phyloP scores from a whole-genome alignment of 108 stramenopile species.

The Cyclotella sp. region DNA sequence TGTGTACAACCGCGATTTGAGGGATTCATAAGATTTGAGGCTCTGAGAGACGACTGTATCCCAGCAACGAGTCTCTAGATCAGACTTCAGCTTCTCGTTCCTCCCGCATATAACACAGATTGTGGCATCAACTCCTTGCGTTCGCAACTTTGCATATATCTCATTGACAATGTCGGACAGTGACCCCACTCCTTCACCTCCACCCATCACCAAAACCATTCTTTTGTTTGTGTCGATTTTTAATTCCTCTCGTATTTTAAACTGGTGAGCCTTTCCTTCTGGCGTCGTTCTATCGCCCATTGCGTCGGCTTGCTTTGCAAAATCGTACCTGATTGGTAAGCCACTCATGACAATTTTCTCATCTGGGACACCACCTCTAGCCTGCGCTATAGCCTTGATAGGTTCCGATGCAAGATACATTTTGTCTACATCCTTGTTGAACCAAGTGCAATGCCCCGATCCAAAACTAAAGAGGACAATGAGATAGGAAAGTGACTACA shows the following conservation, averaged over 20 bases:
- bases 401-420: slow-evolving; percentile 91
- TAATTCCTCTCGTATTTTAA: slow-evolving; percentile 52
- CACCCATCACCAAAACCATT: slow-evolving; percentile 93
- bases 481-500: not conserved
- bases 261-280: slow-evolving; percentile 61
- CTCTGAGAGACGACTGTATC: slow-evolving; percentile 55
- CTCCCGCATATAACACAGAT: slow-evolving; percentile 95
- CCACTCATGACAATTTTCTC: slow-evolving; percentile 90
- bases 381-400: slow-evolving; percentile 67
- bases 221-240: slow-evolving; percentile 64
- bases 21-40: slow-evolving; percentile 41
- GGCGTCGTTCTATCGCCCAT: slow-evolving; percentile 72
- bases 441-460: slow-evolving; percentile 94
- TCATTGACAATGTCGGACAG: slow-evolving; percentile 83
- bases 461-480: slow-evolving; percentile 67
- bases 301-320: slow-evolving; percentile 66
- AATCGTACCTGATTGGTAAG: slow-evolving; percentile 93
- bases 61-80: slow-evolving; percentile 78
- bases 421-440: slow-evolving; percentile 81
- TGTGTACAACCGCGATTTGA: slow-evolving; percentile 40
- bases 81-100: slow-evolving; percentile 77
- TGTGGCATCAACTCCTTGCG: slow-evolving; percentile 74
- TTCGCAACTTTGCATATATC: slow-evolving; percentile 60
- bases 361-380: slow-evolving; percentile 70
- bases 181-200: slow-evolving; percentile 94